phyloP scores from a whole-genome alignment of 2,329 filamentous ascomycete species.

The Ascocoryne sarcoides region DNA sequence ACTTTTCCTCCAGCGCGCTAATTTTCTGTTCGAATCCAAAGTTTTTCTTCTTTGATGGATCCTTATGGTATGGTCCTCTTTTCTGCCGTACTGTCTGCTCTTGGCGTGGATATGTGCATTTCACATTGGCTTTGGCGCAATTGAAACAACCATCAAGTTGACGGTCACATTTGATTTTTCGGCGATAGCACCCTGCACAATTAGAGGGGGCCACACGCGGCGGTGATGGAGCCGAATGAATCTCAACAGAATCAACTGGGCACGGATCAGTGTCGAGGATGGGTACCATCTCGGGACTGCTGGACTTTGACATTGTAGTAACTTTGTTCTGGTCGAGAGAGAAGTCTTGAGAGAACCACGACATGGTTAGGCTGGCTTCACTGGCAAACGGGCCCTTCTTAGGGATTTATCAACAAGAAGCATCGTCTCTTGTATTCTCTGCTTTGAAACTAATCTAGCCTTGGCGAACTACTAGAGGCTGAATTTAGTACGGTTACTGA shows the following conservation, averaged over 20 bases:
- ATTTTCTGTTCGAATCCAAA: neutral
- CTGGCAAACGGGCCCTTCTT: too few relatives aligned
- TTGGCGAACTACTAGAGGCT: neutral
- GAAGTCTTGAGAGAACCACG: neutral
- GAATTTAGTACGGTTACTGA: neutral
- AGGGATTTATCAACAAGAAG: neutral
- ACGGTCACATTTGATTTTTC: conserved; percentile 1
- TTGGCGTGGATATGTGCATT: neutral
- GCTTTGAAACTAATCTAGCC: neutral
- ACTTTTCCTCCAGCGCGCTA: neutral
- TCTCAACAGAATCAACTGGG: neutral
- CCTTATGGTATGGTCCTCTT: neutral
- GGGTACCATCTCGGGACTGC: neutral
- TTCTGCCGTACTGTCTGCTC: neutral
- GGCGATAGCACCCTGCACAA: neutral
- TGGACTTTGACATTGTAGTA: neutral
- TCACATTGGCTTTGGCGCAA: neutral
- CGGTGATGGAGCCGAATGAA: neutral
- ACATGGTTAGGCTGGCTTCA: neutral
- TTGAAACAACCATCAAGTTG: neutral
- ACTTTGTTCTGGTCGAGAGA: neutral
- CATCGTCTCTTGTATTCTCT: neutral
- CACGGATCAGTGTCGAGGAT: neutral
- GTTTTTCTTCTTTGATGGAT: neutral
- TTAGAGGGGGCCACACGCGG: neutral